These are phyloP conservation scores for Schwanniomyces occidentalis DNA, from an alignment of 805 yeast genomes.

Conservation along the genomic window DNA sequence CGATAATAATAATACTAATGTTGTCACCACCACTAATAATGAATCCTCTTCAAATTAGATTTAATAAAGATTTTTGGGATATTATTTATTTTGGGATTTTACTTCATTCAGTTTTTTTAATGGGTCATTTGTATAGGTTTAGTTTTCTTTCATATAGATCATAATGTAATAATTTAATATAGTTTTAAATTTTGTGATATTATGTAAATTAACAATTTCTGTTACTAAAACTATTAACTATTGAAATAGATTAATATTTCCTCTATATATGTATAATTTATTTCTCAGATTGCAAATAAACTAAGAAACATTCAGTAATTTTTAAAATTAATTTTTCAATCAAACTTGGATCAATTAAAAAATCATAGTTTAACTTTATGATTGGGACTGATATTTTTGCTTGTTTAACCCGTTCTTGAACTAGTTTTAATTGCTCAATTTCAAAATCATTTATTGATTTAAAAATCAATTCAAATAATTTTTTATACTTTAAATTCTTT, in stretches of 20 bases:
- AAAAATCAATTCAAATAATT: constrained; percentile 37
- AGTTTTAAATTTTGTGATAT: too few species aligned
- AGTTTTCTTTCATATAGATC: too few species aligned
- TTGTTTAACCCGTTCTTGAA: too few species aligned
- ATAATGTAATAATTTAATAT: too few species aligned
- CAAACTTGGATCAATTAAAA: constrained; percentile 26
- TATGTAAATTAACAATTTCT: too few species aligned
- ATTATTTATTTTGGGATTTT: too few species aligned
- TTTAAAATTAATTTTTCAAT: constrained; percentile 31
- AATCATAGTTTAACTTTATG: constrained; percentile 41
- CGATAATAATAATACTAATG: constrained; percentile 13
- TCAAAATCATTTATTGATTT: constrained; percentile 24
- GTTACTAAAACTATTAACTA: too few species aligned
- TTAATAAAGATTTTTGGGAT: too few species aligned
- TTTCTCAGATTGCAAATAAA: constrained; percentile 12
- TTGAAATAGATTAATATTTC: too few species aligned
- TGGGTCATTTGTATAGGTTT: too few species aligned
- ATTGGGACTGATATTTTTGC: constrained; percentile 12
- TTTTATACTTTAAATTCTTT: constrained; percentile 37
- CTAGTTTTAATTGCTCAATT: constrained; percentile 6
- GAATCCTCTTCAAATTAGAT: too few species aligned
- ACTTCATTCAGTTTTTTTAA: too few species aligned
- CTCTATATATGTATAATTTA: background rate
- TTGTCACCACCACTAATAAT: background rate
- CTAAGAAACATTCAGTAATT: constrained; percentile 28